These are phyloP conservation scores for Fusarium multiceps DNA, from an alignment of 2,329 filamentous ascomycete genomes.

Conservation along the genomic window DNA sequence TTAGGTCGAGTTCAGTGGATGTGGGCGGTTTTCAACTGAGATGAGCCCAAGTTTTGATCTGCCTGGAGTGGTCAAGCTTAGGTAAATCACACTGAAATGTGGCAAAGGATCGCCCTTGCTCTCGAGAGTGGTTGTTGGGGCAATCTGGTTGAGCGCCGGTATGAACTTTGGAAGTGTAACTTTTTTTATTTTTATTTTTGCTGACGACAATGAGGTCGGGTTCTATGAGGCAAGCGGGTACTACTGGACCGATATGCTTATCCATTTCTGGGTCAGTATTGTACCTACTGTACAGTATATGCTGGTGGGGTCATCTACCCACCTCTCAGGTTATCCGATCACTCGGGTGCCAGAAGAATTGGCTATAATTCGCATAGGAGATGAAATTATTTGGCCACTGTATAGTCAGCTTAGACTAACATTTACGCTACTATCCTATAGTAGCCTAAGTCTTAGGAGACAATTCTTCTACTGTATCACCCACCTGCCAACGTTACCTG, in stretches of 20 bases:
- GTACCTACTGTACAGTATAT: neutral
- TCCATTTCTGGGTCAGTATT: neutral
- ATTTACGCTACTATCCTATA: neutral
- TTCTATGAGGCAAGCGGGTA: neutral
- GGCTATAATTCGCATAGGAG: neutral
- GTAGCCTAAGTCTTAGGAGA: neutral
- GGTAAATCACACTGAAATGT: neutral
- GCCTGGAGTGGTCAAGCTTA: neutral
- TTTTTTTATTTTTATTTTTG: slow-evolving; percentile 5
- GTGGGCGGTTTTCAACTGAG: neutral
- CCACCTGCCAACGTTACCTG: neutral
- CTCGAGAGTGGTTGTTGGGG: neutral
- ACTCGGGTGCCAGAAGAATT: neutral
- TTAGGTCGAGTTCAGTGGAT: neutral
- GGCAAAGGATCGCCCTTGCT: neutral
- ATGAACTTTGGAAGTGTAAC: slow-evolving; percentile 15
- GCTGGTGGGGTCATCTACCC: slow-evolving; percentile 30
- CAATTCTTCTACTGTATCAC: neutral
- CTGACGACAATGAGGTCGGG: neutral
- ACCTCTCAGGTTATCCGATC: neutral
- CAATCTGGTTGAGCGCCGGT: neutral
- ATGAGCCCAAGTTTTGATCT: neutral
- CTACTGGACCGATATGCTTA: neutral
- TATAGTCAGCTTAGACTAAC: neutral
- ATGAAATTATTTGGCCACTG: neutral